A percentile compares a stretch with the other conserved stretches of the same genome.
phyloP scores from a whole-genome alignment of 768 basidiomycete genomes.

The Wakefieldia striispora region DNA sequence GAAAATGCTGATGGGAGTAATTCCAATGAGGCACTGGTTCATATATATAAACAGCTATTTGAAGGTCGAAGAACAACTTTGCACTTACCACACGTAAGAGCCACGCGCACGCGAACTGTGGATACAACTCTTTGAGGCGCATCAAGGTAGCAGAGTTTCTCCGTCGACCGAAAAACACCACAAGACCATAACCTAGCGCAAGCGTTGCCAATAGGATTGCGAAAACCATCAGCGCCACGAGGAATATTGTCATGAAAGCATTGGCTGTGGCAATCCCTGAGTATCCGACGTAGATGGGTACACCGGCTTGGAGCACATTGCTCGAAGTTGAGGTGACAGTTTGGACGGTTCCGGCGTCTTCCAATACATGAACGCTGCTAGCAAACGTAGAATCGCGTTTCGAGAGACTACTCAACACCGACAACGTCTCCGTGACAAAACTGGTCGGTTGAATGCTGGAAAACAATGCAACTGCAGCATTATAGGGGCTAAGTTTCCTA shows the following conservation, averaged over 20 bases:
- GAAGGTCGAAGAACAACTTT: not conserved
- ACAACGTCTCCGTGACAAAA: slow-evolving; percentile 8
- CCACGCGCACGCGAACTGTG: slow-evolving; percentile 57
- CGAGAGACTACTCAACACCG: slow-evolving; percentile 10
- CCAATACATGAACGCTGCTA: slow-evolving; percentile 27
- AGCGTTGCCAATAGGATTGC: slow-evolving; percentile 56
- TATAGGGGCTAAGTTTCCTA: slow-evolving; percentile 79
- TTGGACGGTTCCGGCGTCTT: slow-evolving; percentile 43
- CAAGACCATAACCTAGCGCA: slow-evolving; percentile 48
- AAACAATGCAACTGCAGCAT: slow-evolving; percentile 28
- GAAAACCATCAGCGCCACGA: slow-evolving; percentile 65
- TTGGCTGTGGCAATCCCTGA: slow-evolving; percentile 81
- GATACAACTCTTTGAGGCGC: slow-evolving; percentile 36
- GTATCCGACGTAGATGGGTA: slow-evolving; percentile 80
- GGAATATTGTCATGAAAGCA: slow-evolving; percentile 87
- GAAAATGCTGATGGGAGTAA: slow-evolving; percentile 73
- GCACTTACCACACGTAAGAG: slow-evolving; percentile 60
- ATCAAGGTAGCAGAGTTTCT: slow-evolving; percentile 16
- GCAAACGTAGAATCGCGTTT: slow-evolving; percentile 6
- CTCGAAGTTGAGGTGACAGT: slow-evolving; percentile 60
- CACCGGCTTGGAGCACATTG: slow-evolving; percentile 73
- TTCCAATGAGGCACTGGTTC: slow-evolving; percentile 55
- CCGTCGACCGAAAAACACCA: slow-evolving; percentile 27
- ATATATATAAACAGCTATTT: not conserved
- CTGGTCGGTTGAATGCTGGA: not conserved